Conservation (phyloP, 2,329 filamentous ascomycete genomes). For the Colletotrichum siamense region DNA sequence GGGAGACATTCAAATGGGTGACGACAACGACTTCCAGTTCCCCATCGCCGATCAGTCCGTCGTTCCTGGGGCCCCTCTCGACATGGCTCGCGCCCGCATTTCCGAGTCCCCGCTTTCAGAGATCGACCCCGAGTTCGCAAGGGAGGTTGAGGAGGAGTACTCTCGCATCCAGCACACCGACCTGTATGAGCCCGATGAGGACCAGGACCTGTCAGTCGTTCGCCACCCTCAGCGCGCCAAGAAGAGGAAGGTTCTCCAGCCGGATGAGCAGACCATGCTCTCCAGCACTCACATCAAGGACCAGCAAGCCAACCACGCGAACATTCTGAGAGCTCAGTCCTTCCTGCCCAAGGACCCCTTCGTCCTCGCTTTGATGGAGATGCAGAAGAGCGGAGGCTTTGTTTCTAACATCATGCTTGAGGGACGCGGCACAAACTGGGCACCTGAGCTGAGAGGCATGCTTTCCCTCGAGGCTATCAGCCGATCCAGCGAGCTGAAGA, state of each 20-base stretch:
- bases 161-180: slow-evolving; percentile 57
- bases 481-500: slow-evolving; percentile 81
- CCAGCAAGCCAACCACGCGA: slow-evolving; percentile 84
- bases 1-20: slow-evolving; percentile 66
- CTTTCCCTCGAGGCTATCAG: slow-evolving; percentile 85
- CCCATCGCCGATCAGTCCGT: slow-evolving; percentile 62
- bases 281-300: slow-evolving; percentile 80
- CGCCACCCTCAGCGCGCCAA: slow-evolving; percentile 73
- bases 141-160: slow-evolving; percentile 65
- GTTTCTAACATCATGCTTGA: slow-evolving; percentile 87
- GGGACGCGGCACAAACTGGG: slow-evolving; percentile 80
- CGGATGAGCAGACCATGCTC: slow-evolving; percentile 83
- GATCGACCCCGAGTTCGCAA: slow-evolving; percentile 67
- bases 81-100: slow-evolving; percentile 63
- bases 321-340: slow-evolving; percentile 81
- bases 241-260: slow-evolving; percentile 80
- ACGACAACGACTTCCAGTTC: slow-evolving; percentile 67
- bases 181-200: slow-evolving; percentile 66
- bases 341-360: slow-evolving; percentile 90
- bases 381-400: slow-evolving; percentile 91
- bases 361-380: slow-evolving; percentile 84
- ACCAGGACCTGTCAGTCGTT: slow-evolving; percentile 62
- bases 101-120: slow-evolving; percentile 75
- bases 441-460: slow-evolving; percentile 90
- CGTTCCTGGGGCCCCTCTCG: slow-evolving; percentile 50